Evolutionary conservation across 1,139 yeast species (phyloP).

Genomic region (Hemisphaericaspora xylofermentans): DNA sequence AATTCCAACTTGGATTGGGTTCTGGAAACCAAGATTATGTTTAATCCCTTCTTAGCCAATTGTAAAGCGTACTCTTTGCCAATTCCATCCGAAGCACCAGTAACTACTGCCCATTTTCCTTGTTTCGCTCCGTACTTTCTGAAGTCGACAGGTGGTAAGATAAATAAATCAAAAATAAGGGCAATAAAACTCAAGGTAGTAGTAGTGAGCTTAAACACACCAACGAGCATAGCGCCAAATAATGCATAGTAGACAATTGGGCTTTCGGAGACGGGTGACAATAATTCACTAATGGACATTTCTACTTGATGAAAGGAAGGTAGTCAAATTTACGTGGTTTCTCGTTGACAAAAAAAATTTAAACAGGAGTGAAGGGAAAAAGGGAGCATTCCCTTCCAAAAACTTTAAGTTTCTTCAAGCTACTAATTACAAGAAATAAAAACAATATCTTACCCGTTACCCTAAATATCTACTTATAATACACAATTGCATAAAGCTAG

Average conservation of each 20-base stretch:
- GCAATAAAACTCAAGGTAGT: slow-evolving; percentile 39
- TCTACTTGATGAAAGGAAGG: not conserved
- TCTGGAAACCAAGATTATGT: slow-evolving; percentile 79
- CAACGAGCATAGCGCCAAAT: slow-evolving; percentile 44
- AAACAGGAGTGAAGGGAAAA: too few relatives aligned
- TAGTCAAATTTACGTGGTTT: too few relatives aligned
- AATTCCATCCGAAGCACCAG: slow-evolving; percentile 97
- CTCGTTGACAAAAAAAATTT: not conserved
- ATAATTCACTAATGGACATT: slow-evolving; percentile 19
- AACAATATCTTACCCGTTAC: too few relatives aligned
- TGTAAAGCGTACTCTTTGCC: slow-evolving; percentile 90
- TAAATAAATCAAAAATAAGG: slow-evolving; percentile 54
- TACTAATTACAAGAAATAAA: too few relatives aligned
- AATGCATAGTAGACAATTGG: slow-evolving; percentile 24
- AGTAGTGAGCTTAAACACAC: slow-evolving; percentile 49
- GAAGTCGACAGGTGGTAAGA: slow-evolving; percentile 65
- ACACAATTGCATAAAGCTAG: slow-evolving; percentile 11
- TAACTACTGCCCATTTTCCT: slow-evolving; percentile 83
- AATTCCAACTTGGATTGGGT: slow-evolving; percentile 73
- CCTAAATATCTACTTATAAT: not conserved
- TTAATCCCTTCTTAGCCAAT: slow-evolving; percentile 82
- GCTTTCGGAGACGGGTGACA: slow-evolving; percentile 19
- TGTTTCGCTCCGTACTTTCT: slow-evolving; percentile 65
- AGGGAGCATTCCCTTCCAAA: too few relatives aligned
- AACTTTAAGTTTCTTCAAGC: too few relatives aligned